Conservation (phyloP, 495 filamentous ascomycete genomes). For the Rusavskia elegans region DNA sequence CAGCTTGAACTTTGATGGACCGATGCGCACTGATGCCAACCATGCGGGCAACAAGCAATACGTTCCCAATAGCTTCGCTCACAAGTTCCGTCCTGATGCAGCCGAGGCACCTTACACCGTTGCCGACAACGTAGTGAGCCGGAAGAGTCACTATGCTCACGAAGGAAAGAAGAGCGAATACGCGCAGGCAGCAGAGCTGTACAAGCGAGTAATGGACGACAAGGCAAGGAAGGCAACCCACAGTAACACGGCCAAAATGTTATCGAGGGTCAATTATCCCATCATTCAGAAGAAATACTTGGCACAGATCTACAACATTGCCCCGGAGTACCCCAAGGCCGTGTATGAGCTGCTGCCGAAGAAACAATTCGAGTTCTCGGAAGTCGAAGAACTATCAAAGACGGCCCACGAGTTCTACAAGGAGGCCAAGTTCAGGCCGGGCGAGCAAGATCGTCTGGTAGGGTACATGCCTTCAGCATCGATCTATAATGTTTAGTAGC, state of each 20-base stretch:
- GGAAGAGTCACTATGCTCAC: conserved; percentile 38
- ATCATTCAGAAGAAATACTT: conserved; percentile 33
- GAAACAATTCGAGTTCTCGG: conserved; percentile 28
- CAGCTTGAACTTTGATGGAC: conserved; percentile 30
- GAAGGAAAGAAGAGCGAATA: conserved; percentile 39
- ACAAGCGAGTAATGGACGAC: conserved; percentile 29
- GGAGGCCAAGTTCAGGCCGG: conserved; percentile 28
- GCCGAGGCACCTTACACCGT: conserved; percentile 37
- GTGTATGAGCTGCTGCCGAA: conserved; percentile 29
- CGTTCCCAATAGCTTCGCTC: conserved; percentile 36
- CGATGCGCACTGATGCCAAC: conserved; percentile 29
- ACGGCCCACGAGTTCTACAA: conserved; percentile 26
- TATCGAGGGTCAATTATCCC: conserved; percentile 7
- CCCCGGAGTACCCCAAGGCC: conserved; percentile 27
- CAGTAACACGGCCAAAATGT: conserved; percentile 30
- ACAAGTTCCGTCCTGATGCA: conserved; percentile 38
- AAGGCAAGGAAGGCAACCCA: conserved; percentile 26
- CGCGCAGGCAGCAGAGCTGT: conserved; percentile 34
- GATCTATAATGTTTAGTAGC: conserved; percentile 13
- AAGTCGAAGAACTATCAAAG: conserved; percentile 24
- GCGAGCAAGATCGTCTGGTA: conserved; percentile 17
- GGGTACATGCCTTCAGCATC: conserved; percentile 16
- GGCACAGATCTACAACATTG: conserved; percentile 36
- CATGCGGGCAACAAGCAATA: conserved; percentile 36
- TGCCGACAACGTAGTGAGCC: conserved; percentile 30